Percentiles rank a stretch among this genome's conserved stretches.
These are phyloP conservation scores for Geoglossum glabrum DNA, from an alignment of 495 filamentous ascomycete genomes.

Conservation along the genomic window DNA sequence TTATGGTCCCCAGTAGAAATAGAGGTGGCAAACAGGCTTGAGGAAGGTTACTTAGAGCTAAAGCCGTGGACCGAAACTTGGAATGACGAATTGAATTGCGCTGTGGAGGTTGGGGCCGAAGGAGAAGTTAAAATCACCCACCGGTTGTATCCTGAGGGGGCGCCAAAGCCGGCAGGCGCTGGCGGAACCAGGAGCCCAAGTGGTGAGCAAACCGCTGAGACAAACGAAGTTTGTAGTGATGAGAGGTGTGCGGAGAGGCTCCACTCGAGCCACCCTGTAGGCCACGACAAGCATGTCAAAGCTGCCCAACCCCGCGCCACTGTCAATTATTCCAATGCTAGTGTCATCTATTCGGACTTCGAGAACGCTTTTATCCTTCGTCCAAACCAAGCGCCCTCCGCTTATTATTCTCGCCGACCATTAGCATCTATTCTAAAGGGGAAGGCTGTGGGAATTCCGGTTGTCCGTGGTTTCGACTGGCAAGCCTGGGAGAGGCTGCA, in stretches of 20 bases:
- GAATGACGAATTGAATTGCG: constrained; percentile 79
- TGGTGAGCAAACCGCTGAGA: constrained; percentile 3
- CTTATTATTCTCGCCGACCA: constrained; percentile 56
- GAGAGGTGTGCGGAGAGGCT: not conserved
- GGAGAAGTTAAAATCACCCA: constrained; percentile 83
- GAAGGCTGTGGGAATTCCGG: constrained; percentile 58
- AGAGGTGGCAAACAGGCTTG: constrained; percentile 77
- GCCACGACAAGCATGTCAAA: constrained; percentile 6
- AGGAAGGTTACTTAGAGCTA: constrained; percentile 69
- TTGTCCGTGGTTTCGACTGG: constrained; percentile 72
- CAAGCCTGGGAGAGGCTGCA: constrained; percentile 58
- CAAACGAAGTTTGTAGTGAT: constrained; percentile 5
- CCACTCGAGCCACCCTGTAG: not conserved
- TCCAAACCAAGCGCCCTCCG: constrained; percentile 58
- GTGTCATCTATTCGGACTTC: constrained; percentile 66
- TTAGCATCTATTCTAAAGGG: constrained; percentile 73
- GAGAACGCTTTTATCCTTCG: constrained; percentile 55
- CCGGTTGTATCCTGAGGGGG: constrained; percentile 49
- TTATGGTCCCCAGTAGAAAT: constrained; percentile 80
- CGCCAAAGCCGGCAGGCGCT: constrained; percentile 17
- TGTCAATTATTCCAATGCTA: constrained; percentile 36
- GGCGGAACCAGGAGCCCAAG: constrained; percentile 11
- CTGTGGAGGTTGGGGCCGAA: constrained; percentile 70
- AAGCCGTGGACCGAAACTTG: constrained; percentile 85
- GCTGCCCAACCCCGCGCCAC: not conserved